Evolutionary conservation across 2,329 filamentous ascomycete genomes (phyloP), one percentile per base, ranked within the genome.

Genomic region (Diaporthe sp.): DNA sequence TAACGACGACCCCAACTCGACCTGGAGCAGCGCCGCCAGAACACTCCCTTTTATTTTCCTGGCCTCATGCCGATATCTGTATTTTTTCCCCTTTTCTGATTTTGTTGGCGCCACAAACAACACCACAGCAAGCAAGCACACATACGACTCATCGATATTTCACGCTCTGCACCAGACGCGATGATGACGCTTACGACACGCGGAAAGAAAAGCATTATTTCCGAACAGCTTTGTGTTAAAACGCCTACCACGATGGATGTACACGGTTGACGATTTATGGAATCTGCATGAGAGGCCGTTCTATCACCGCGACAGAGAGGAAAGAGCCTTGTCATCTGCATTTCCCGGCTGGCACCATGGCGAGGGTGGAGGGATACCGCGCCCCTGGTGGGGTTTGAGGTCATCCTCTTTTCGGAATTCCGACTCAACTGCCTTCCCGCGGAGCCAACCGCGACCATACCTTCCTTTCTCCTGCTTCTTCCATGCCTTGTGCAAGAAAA

Each of bases 191-290:
- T 73, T 73, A 75, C 66, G 63, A 68, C 44, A 32, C 32, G 51
- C 19, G 59, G 44, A 70, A 61, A 37, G 55, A 69, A 65, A 61
- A 63, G 30, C 51, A 44, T 56, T 56, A 56, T 56, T 73, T 71
- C 66, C 72, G n/a, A 44, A 63, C 56, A 71, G 27, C 12, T 63
- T 59, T 63, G 70, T 63, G 56, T 71, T 63, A 50, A 63, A 63
- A 53, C 51, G 56, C 70, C 70, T 71, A 63, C 56, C 56, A 71
- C 85, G 90, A 92, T 77, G 86, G 88, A 77, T 89, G 92, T 75
- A 91, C 92, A 81, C 84, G 75, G 91, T 92, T 69, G 91, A 93
- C 73, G 88, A 92, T 76, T 84, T 76, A 87, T 73, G 79, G 55
- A 66, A 65, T 76, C 75, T 76, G 74, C 77, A 79, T 77, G 77